Evolutionary conservation across 2,329 filamentous ascomycete species (phyloP), one percentile per base, ranked within the genome.

Genomic region (Cladophialophora bantiana): DNA sequence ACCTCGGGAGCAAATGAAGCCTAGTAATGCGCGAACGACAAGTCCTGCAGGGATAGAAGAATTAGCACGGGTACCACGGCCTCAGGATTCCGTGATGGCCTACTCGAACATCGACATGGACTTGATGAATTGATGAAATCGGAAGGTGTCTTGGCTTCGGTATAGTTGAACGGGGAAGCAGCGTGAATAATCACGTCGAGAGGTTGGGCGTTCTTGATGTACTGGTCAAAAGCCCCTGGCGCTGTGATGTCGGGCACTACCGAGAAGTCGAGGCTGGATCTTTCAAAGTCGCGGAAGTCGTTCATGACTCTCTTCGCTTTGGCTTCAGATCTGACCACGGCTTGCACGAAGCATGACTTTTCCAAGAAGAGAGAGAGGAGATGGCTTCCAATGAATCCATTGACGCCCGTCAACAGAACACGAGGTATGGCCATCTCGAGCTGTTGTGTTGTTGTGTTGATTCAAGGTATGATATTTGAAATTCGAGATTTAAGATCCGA

Each of bases 131-230:
- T 86, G 34, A 87, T 77, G 12, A 87, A 76, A 63, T 81, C 80
- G 73, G 88, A 86, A 72, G 92, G 82, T 18, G 89, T 86, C 71
- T 88, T 84, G 31, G 91, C 88, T 62, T 94, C 87, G 35, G 89
- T 89, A 75, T 88, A 85, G 73, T 91, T 88, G 80, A 91, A 94
- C 0, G 92, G 91, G 0, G 86, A 89, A 1, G 90, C 90, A 4
- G 89, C 91, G 76, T 93, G 90, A 59, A 93, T 83, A 56, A 94
- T 90, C 54, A 85, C 88, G 73, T 92, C 89, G 68, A 94, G 91
- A 0, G 88, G 86, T 0, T 86, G 86, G 59, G 86, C 81, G 15
- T 86, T 87, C 69, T 86, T 81, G 57, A 89, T 83, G 15, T 77
- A 78, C 1, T 74, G 66, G 61, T 79, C 75, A 68, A 83, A 82